Conservation (phyloP, 352 stramenopile genomes). For the Pythium monospermum region DNA sequence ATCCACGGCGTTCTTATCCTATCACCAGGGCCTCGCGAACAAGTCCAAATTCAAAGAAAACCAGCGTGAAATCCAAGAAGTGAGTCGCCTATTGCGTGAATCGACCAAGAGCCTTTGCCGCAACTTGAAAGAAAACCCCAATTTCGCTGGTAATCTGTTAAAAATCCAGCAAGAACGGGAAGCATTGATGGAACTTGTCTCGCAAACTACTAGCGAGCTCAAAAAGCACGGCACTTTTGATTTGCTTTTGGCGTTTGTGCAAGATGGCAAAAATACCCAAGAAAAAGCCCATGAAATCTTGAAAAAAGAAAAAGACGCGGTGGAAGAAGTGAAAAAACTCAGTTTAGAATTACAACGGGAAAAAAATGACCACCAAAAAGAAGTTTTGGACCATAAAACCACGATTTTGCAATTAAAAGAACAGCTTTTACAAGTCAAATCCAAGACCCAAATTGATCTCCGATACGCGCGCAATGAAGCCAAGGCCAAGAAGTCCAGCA, state of each 20-base stretch:
- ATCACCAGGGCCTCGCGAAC: slow-evolving; percentile 86
- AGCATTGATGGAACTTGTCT: slow-evolving; percentile 69
- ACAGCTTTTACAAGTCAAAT: slow-evolving; percentile 78
- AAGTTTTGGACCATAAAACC: slow-evolving; percentile 60
- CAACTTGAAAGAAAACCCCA: slow-evolving; percentile 92
- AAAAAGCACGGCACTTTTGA: slow-evolving; percentile 75
- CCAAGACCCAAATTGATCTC: slow-evolving; percentile 80
- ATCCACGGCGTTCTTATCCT: no score
- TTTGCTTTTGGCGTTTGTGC: slow-evolving; percentile 67
- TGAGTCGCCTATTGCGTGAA: slow-evolving; percentile 84
- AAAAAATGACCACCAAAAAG: slow-evolving; percentile 73
- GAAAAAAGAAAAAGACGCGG: slow-evolving; percentile 80
- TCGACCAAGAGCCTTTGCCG: slow-evolving; percentile 90
- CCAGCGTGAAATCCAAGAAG: slow-evolving; percentile 90
- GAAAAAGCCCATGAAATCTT: slow-evolving; percentile 79
- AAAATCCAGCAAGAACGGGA: slow-evolving; percentile 92
- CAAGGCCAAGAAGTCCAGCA: slow-evolving; percentile 82
- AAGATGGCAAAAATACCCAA: slow-evolving; percentile 68
- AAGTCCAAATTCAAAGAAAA: slow-evolving; percentile 93
- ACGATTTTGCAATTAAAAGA: slow-evolving; percentile 81
- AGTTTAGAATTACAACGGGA: slow-evolving; percentile 73
- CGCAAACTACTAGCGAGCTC: slow-evolving; percentile 57
- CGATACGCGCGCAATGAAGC: slow-evolving; percentile 76
- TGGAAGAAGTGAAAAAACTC: slow-evolving; percentile 84
- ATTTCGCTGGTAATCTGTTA: slow-evolving; percentile 88